Percentiles rank a stretch among this genome's conserved stretches.
phyloP scores from a whole-genome alignment of 805 yeast species.

The Phaffomyces opuntiae region DNA sequence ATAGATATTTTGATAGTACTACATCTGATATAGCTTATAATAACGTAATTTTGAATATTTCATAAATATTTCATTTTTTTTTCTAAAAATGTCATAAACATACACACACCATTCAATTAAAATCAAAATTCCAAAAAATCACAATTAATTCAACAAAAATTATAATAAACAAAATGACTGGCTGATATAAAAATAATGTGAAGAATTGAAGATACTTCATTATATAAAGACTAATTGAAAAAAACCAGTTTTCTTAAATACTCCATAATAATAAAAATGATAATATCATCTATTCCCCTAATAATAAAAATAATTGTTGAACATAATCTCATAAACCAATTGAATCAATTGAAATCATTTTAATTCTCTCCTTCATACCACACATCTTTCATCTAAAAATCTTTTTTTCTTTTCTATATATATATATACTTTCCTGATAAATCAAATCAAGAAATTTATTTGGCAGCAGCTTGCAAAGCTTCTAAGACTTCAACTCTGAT shows the following conservation, averaged over 20 bases:
- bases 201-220: no score
- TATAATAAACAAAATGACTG: background rate
- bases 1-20: background rate
- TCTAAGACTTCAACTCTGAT: constrained; percentile 95
- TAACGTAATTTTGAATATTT: constrained; percentile 9
- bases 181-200: background rate
- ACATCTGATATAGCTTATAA: background rate
- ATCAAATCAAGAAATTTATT: constrained; percentile 31
- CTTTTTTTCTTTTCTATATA: background rate
- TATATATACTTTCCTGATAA: background rate
- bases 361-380: background rate
- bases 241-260: background rate
- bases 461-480: constrained; percentile 80
- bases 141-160: background rate
- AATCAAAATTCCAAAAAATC: background rate
- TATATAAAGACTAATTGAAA: background rate
- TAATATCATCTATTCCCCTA: no score
- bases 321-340: no score
- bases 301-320: no score
- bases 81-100: constrained; percentile 4
- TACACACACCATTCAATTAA: background rate
- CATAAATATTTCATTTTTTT: constrained; percentile 10
- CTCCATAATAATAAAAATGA: background rate
- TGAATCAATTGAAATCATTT: background rate
- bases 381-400: background rate